Base-by-base conservation (phyloP, 2,329 filamentous ascomycete species). In the Aspergillus texensis region DNA sequence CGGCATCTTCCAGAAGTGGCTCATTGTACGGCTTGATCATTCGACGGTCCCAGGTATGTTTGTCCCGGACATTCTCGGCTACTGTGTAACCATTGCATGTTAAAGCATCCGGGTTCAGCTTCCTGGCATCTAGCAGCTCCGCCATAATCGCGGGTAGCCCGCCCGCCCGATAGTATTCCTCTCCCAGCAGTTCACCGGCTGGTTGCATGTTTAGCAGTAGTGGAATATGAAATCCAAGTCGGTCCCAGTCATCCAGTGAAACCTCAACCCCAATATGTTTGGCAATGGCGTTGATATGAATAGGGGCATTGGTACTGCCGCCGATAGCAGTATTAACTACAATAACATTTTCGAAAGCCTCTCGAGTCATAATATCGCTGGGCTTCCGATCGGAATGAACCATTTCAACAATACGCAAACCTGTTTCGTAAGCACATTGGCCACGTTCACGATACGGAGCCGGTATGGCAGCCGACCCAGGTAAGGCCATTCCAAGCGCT, bases 341-440 rank as follows among this genome's bases (percentile, higher is more conserved):
- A 32, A 87, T 84, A 8, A 83, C 84, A 63, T 86, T 87, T 72
- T 86, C 84, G 62, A 87, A 86, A 0, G 85, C 83, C 61, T 82
- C 72, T 4, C 83, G 77, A 0, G 84, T 86, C 80, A 86, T 80
- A 68, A 86, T 83, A 62, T 86, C 84, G 65, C 80, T 83, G 3
- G 84, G 84, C 63, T 81, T 83, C 34, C 79, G 75, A 68, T 85
- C 81, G 30, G 76, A 71, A 30, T 78, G 72, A 4, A 84, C 81
- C 82, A 85, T 84, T 58, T 82, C 81, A 28, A 85, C 82, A 48
- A 85, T 84, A 57, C 77, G 82, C 56, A 76, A 68, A 16, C 83
- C 83, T 1, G 83, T 84, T 53, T 79, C 75, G 62, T 84, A 84
- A 12, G 83, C 83, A 34, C 77, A 79, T 68, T 84, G 82, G 0